Conservation (phyloP, 2,329 filamentous ascomycete genomes). For the Zopfia rhizophila region DNA sequence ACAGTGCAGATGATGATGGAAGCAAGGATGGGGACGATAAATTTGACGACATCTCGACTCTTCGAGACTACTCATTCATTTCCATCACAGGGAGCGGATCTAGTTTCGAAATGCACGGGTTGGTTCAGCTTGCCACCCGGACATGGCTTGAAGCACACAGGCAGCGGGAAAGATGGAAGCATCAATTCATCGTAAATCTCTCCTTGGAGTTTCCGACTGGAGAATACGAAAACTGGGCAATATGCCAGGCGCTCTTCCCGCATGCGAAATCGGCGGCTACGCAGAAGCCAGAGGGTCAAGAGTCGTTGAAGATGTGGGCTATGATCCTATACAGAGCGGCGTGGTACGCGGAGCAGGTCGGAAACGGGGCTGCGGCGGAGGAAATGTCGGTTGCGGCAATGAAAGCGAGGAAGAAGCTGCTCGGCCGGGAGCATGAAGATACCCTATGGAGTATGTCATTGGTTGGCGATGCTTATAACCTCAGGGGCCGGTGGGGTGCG, state of each 20-base stretch:
- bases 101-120: conserved; percentile 55
- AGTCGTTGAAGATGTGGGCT: conserved; percentile 12
- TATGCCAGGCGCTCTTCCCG: conserved; percentile 40
- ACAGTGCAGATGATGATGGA: neutral
- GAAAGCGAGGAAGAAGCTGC: neutral
- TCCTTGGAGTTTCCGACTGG: conserved; percentile 36
- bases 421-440: too few species aligned
- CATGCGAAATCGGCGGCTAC: conserved; percentile 31
- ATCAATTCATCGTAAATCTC: conserved; percentile 41
- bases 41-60: conserved; percentile 43
- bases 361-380: conserved; percentile 16
- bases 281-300: conserved; percentile 1
- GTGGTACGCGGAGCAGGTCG: conserved; percentile 20
- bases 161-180: conserved; percentile 40
- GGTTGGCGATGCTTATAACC: conserved; percentile 8
- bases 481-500: too few species aligned
- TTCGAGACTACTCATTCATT: conserved; percentile 54
- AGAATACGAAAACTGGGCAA: conserved; percentile 42
- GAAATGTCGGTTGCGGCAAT: conserved; percentile 1
- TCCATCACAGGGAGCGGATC: conserved; percentile 23
- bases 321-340: conserved; percentile 15
- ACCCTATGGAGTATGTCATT: conserved; percentile 2
- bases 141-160: conserved; percentile 26
- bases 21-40: conserved; percentile 10
- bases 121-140: conserved; percentile 52